A percentile compares a stretch with the other conserved stretches of the same genome.
These are phyloP conservation scores for Blastobotrys serpentis DNA, from an alignment of 1,139 yeast genomes.

Conservation along the genomic window DNA sequence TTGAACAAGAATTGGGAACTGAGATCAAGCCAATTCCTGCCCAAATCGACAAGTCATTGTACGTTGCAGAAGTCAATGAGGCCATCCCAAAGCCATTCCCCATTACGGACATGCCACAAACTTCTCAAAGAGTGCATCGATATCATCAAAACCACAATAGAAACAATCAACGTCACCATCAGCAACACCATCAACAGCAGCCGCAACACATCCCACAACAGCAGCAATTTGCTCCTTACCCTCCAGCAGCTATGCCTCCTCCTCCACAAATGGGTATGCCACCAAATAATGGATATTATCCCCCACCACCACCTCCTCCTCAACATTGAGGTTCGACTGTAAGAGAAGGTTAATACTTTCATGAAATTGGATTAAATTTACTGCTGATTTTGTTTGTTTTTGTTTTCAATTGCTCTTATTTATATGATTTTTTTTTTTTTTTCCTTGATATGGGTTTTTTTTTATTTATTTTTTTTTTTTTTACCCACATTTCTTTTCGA, in stretches of 20 bases:
- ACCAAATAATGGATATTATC: conserved; percentile 13
- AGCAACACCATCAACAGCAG: conserved; percentile 28
- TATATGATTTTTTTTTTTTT: conserved; percentile 13
- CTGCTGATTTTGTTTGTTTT: conserved; percentile 15
- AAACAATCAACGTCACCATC: conserved; percentile 27
- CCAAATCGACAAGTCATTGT: conserved; percentile 78
- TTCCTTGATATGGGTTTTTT: conserved; percentile 1
- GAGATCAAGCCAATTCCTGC: conserved; percentile 97
- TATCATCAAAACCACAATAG: conserved; percentile 22
- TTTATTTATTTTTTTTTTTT: conserved; percentile 14
- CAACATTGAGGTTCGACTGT: neutral
- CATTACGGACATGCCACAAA: conserved; percentile 59
- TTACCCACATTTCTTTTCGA: conserved; percentile 11
- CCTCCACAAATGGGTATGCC: conserved; percentile 19
- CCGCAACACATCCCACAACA: conserved; percentile 22
- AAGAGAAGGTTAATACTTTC: neutral
- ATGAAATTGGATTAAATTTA: conserved; percentile 12
- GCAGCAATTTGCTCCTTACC: conserved; percentile 8
- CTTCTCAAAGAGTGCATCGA: conserved; percentile 30
- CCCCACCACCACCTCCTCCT: conserved; percentile 24
- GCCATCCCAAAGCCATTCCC: conserved; percentile 88
- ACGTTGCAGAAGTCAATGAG: conserved; percentile 78
- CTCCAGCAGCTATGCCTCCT: conserved; percentile 16
- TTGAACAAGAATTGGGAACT: conserved; percentile 96
- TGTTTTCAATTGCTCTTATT: conserved; percentile 13